Evolutionary conservation across 148 eudicot species (phyloP).

Genomic region (Beta vulgaris): DNA sequence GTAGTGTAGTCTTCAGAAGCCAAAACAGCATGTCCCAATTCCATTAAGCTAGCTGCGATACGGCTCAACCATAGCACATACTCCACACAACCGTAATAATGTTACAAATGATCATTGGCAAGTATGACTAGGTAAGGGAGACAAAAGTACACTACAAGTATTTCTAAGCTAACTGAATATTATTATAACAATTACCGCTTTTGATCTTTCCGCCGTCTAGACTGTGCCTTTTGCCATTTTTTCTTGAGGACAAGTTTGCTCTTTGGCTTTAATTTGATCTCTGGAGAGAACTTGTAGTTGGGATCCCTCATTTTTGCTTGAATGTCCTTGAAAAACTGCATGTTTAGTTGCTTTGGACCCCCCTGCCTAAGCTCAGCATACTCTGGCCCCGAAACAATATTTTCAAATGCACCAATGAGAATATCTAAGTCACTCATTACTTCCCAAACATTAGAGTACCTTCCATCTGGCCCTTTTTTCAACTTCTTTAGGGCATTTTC

Average conservation of each 20-base stretch:
- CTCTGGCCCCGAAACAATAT: conserved; percentile 90
- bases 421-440: conserved; percentile 92
- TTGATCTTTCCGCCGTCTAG: conserved; percentile 75
- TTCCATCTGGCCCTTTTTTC: conserved; percentile 96
- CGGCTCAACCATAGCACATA: background rate
- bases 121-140: conserved; percentile 9
- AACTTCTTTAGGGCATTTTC: conserved; percentile 90
- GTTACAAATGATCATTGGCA: conserved; percentile 21
- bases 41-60: background rate
- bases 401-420: conserved; percentile 89
- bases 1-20: background rate
- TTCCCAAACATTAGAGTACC: conserved; percentile 91
- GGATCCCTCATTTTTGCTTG: conserved; percentile 96
- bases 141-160: conserved; percentile 11
- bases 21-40: background rate
- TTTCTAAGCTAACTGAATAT: background rate
- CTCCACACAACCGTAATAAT: background rate
- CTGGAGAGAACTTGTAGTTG: conserved; percentile 78
- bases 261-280: conserved; percentile 86
- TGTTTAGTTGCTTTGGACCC: conserved; percentile 83
- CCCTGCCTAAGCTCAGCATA: conserved; percentile 87
- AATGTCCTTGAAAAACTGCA: conserved; percentile 89
- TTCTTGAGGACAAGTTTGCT: conserved; percentile 72
- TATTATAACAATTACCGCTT: conserved; percentile 37
- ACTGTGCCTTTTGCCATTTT: conserved; percentile 82